Base-by-base conservation (phyloP, 2,329 filamentous ascomycete genomes). In the Venturia pyrina region DNA sequence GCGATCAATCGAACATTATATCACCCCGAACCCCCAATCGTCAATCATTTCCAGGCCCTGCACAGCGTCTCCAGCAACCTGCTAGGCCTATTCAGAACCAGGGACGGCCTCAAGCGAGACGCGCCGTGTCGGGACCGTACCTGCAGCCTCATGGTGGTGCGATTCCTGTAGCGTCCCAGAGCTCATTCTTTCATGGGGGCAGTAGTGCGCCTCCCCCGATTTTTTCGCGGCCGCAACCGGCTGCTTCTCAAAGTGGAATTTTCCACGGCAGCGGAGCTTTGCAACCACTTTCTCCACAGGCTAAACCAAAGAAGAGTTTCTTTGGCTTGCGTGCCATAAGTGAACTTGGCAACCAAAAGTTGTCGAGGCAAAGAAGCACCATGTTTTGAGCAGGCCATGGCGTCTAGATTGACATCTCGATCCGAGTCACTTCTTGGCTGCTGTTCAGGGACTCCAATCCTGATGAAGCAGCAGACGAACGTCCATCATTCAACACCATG, bases 1-100 rank as follows among this genome's bases (percentile, higher is more conserved):
- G 89, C 61, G 79, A 85, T 59, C 76, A 81, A 63, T 80, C 80
- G 0, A 80, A 83, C 21, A 43, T 48, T 7, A 32, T 65, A 3
- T 13, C 17, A 57, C 56, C 48, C 40, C 65, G 34, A 28, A n/a
- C 41, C n/a, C 65, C 64, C 10, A 46, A 67, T 2, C 66, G 48
- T 41, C 66, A 66, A 40, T 41, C 40, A 11, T 40, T 24, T 24
- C 59, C 66, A 5, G 48, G 17, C 11, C 48, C 43, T 41, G 61
- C 48, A 50, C 66, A 61, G 37, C 46, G 37, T 24, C 43, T 40
- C 21, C 63, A 44, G 40, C 63, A 50, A 17, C 66, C 63, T 37
- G 48, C 28, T 28, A 28, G 63, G 32, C 66, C 66, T 17, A 10
- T 32, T 8, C 66, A 62, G 19, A 32, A 28, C 15, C 46, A 62